Conservation (phyloP, 257 asterid species). For the Lycium barbarum region DNA sequence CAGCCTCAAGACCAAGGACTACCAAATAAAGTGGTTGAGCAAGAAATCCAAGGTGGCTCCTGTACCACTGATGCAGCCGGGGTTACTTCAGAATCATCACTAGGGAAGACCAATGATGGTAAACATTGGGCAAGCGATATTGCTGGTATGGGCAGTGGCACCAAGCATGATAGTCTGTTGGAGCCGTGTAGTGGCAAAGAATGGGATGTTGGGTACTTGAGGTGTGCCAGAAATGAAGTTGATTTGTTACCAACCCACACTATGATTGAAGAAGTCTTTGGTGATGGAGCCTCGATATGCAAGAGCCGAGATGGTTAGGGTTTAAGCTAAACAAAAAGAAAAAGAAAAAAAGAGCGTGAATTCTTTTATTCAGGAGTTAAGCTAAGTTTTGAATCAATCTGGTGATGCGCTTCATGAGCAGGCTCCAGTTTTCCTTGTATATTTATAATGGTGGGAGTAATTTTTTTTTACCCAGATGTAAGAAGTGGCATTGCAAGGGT, state of each 20-base stretch:
- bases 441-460: neutral
- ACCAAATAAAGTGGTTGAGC: constrained; percentile 18
- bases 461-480: constrained; percentile 6
- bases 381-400: constrained; percentile 19
- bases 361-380: constrained; percentile 24
- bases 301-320: constrained; percentile 36
- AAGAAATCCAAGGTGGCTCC: neutral
- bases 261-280: constrained; percentile 60
- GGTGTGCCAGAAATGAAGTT: constrained; percentile 39
- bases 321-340: neutral
- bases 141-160: constrained; percentile 28
- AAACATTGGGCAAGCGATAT: constrained; percentile 32
- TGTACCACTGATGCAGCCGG: neutral
- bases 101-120: constrained; percentile 24
- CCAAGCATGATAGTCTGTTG: constrained; percentile 17
- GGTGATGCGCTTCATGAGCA: constrained; percentile 9
- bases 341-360: neutral
- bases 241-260: constrained; percentile 52
- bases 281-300: constrained; percentile 46
- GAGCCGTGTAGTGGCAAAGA: constrained; percentile 43
- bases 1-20: constrained; percentile 21
- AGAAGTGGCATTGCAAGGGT: constrained; percentile 18
- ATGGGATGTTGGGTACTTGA: constrained; percentile 47
- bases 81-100: constrained; percentile 29
- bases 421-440: constrained; percentile 21